A percentile compares a stretch with the other conserved stretches of the same genome.
Evolutionary conservation across 179 eudicot genomes (phyloP).

Genomic region (Carnegiea gigantea): DNA sequence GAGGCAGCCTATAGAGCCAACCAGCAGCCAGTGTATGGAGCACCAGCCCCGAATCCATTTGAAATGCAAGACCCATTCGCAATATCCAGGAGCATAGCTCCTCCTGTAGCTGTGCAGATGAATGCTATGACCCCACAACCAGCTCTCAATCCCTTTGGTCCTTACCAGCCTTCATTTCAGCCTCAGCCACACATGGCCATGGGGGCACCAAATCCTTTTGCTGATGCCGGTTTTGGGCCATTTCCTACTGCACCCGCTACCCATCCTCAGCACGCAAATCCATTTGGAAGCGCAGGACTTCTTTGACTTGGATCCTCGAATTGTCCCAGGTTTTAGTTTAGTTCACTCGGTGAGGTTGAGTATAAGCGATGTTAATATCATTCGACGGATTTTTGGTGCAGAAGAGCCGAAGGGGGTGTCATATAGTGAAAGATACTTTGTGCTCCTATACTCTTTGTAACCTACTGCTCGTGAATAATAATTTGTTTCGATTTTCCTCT

Average conservation of each 20-base stretch:
- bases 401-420: conserved; percentile 9
- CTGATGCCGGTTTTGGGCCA: conserved; percentile 64
- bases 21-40: conserved; percentile 77
- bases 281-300: conserved; percentile 78
- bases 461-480: conserved; percentile 1
- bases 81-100: conserved; percentile 54
- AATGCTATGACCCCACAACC: conserved; percentile 46
- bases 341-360: conserved; percentile 21
- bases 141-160: conserved; percentile 59
- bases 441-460: conserved; percentile 5
- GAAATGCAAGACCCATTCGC: conserved; percentile 80
- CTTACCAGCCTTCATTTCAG: conserved; percentile 58
- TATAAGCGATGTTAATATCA: conserved; percentile 23
- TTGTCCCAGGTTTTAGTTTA: not conserved
- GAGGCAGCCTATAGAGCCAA: conserved; percentile 81
- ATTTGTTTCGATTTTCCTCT: conserved; percentile 2
- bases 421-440: not conserved
- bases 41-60: conserved; percentile 88
- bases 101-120: conserved; percentile 70
- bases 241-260: conserved; percentile 51
- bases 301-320: conserved; percentile 30
- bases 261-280: conserved; percentile 67
- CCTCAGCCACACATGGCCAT: conserved; percentile 44
- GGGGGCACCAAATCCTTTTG: conserved; percentile 71
- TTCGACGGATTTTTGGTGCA: conserved; percentile 17